These are phyloP conservation scores for Torulaspora quercuum DNA, from an alignment of 805 yeast genomes.

Conservation along the genomic window DNA sequence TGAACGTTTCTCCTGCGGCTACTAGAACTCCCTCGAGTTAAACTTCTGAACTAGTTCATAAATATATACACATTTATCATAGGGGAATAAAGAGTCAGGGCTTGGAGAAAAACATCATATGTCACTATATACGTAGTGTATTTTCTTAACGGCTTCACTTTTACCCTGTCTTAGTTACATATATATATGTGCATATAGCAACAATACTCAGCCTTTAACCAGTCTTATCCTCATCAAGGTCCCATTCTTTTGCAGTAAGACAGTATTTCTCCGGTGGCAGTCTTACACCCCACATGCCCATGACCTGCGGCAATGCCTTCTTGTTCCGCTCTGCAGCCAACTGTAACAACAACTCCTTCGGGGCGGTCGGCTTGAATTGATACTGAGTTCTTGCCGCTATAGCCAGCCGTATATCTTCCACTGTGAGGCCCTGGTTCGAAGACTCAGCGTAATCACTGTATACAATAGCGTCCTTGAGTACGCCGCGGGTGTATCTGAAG, in stretches of 20 bases:
- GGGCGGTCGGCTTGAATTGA: slow-evolving; percentile 90
- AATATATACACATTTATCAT: too few relatives aligned
- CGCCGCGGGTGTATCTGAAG: slow-evolving; percentile 77
- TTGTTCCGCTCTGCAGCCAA: slow-evolving; percentile 90
- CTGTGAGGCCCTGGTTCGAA: slow-evolving; percentile 55
- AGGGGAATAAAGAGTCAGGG: too few relatives aligned
- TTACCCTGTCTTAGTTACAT: too few relatives aligned
- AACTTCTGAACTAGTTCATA: too few relatives aligned
- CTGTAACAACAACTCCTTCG: slow-evolving; percentile 85
- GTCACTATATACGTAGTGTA: too few relatives aligned
- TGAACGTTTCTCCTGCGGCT: too few relatives aligned
- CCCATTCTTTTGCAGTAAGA: slow-evolving; percentile 55
- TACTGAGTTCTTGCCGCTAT: slow-evolving; percentile 92
- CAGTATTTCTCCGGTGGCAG: slow-evolving; percentile 98
- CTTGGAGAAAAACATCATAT: too few relatives aligned
- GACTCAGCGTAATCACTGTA: slow-evolving; percentile 79
- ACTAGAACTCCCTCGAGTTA: too few relatives aligned
- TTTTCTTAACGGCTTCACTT: too few relatives aligned
- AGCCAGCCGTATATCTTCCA: slow-evolving; percentile 89
- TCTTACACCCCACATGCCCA: slow-evolving; percentile 87
- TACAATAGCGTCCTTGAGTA: slow-evolving; percentile 82
- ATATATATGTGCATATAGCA: not conserved
- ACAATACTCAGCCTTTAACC: slow-evolving; percentile 1
- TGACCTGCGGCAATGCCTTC: slow-evolving; percentile 84
- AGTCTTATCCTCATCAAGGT: slow-evolving; percentile 14